Percentiles rank a stretch among this genome's conserved stretches.
Conservation (phyloP, 139 green algal species). For the Desmodesmus armatus region DNA sequence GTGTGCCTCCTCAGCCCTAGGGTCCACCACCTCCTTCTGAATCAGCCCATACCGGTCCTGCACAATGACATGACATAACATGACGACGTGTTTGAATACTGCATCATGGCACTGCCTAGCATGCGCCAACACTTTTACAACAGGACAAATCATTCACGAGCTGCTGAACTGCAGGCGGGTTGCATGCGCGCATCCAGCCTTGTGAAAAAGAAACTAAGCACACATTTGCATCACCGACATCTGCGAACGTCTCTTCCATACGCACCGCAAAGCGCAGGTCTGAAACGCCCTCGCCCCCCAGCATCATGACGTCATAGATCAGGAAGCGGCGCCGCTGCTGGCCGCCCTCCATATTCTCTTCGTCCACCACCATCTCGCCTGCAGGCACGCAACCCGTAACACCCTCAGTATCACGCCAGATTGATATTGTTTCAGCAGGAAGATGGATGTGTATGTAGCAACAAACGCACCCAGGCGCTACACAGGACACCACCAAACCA, state of each 20-base stretch:
- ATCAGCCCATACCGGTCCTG: conserved; percentile 46
- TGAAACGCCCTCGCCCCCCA: conserved; percentile 67
- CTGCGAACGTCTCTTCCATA: no score
- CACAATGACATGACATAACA: background rate
- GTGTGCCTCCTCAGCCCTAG: conserved; percentile 64
- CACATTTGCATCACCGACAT: no score
- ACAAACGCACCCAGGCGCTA: conserved; percentile 32
- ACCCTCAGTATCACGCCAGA: background rate
- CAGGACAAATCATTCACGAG: no score
- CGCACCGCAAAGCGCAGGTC: conserved; percentile 74
- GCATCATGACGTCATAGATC: conserved; percentile 91
- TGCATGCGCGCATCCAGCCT: no score
- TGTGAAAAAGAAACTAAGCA: no score
- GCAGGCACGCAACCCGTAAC: background rate
- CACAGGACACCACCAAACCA: no score
- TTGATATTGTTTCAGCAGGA: background rate
- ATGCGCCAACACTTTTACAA: no score
- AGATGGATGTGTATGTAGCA: no score
- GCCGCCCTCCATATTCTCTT: conserved; percentile 6
- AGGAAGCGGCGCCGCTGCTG: conserved; percentile 68
- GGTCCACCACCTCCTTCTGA: conserved; percentile 51
- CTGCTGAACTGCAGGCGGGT: no score
- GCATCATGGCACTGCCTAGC: no score
- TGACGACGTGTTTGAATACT: no score
- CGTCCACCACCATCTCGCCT: conserved; percentile 52